Percentiles rank a stretch among this genome's conserved stretches.
Conservation (phyloP, 768 basidiomycete species). For the Sporobolomyces roseus region DNA sequence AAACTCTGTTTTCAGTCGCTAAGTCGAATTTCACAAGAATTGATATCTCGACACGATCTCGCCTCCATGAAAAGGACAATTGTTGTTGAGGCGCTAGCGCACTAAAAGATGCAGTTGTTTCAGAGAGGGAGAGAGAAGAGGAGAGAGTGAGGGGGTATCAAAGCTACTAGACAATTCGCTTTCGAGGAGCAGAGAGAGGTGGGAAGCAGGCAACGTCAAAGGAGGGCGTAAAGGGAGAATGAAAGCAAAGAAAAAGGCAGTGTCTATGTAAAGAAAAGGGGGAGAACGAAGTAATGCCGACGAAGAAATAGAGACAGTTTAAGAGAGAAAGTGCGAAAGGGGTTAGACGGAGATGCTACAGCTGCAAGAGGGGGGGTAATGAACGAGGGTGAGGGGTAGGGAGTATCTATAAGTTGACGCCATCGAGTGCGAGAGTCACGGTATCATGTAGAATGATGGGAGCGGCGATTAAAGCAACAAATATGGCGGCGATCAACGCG, state of each 20-base stretch:
- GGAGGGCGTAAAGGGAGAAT: not conserved
- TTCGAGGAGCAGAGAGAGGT: not conserved
- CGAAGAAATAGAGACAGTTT: not conserved
- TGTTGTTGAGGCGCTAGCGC: constrained; percentile 10
- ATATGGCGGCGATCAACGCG: constrained; percentile 62
- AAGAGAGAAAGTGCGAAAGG: constrained; percentile 1
- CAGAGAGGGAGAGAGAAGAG: not conserved
- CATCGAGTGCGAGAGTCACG: constrained; percentile 10
- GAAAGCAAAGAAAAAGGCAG: not conserved
- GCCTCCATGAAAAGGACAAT: no score
- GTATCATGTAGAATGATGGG: constrained; percentile 24
- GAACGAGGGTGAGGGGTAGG: not conserved
- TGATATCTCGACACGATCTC: no score
- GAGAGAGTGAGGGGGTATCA: constrained; percentile 1
- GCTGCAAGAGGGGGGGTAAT: not conserved
- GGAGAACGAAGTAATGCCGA: no score
- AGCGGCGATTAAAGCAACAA: constrained; percentile 65
- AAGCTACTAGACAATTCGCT: constrained; percentile 5
- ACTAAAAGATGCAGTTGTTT: constrained; percentile 8
- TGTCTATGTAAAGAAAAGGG: constrained; percentile 15
- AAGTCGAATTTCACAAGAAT: not conserved
- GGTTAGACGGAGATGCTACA: not conserved
- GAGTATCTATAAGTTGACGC: constrained; percentile 24
- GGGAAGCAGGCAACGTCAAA: not conserved
- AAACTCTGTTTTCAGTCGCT: no score